These are phyloP conservation scores for Talaromyces nanjingensis DNA, from an alignment of 495 filamentous ascomycete species.

Conservation along the genomic window DNA sequence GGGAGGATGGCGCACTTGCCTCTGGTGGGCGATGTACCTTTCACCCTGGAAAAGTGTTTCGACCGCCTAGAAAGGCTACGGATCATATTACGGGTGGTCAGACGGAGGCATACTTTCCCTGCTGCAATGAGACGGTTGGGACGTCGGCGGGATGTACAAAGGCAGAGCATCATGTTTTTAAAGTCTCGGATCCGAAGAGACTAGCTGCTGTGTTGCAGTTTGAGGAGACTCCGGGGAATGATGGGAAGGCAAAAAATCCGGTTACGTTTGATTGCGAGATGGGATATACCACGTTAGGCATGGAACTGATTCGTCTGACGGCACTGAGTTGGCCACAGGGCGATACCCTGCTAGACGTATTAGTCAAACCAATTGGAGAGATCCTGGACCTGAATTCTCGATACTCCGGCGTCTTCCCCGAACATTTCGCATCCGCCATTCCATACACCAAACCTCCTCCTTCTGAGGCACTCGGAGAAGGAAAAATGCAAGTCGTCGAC, in stretches of 20 bases:
- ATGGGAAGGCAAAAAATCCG: conserved; percentile 30
- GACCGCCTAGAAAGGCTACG: conserved; percentile 39
- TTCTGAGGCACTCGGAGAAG: conserved; percentile 11
- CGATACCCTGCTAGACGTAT: conserved; percentile 66
- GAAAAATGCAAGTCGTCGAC: conserved; percentile 55
- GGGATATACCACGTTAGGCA: conserved; percentile 80
- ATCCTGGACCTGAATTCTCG: conserved; percentile 88
- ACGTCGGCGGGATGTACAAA: conserved; percentile 65
- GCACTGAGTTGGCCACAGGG: conserved; percentile 80
- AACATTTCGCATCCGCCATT: conserved; percentile 63
- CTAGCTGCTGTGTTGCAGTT: conserved; percentile 77
- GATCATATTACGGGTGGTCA: conserved; percentile 36
- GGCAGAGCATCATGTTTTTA: conserved; percentile 76
- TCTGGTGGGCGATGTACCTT: conserved; percentile 69
- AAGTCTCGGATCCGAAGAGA: conserved; percentile 64
- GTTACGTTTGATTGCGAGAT: conserved; percentile 95
- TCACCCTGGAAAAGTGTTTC: conserved; percentile 62
- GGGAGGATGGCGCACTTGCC: conserved; percentile 73
- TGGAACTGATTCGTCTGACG: conserved; percentile 86
- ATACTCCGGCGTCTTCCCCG: conserved; percentile 75
- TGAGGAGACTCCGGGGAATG: conserved; percentile 58
- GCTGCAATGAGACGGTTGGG: conserved; percentile 68
- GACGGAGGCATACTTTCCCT: conserved; percentile 57
- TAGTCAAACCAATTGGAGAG: conserved; percentile 78
- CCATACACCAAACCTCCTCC: conserved; percentile 36